Base-by-base conservation (phyloP, 139 green algal species). In the Ettlia oleoabundans region DNA sequence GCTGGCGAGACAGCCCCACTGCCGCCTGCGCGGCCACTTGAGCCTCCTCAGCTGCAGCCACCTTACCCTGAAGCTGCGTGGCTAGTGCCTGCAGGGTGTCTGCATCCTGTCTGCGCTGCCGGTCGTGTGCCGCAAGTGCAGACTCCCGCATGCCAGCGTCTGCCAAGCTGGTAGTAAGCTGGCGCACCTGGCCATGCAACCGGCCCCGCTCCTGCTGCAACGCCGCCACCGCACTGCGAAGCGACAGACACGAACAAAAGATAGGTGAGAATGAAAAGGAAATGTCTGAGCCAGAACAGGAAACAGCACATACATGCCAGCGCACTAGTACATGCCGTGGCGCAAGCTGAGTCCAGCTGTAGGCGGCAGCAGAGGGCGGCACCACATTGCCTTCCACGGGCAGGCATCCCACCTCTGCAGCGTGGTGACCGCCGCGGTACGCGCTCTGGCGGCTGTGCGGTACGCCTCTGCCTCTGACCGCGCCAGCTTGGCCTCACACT, bases 401-500 rank as follows among this genome's bases (percentile, higher is more conserved):
- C 37, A 74, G n/a, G 62, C 15, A 33, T 3, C 77, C 4, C 77
- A 82, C 77, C 63, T 75, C 43, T 82, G 77, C 77, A 82, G 64
- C 40, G 61, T 75, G 64, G n/a, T 35, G n/a, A 82, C 77, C 2
- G 77, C 77, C 1, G 77, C 77, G 43, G 24, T 82, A 21, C 77
- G 64, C 7, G 77, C 77, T 19, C 28, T 13, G 1, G 77, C 42
- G 8, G 77, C 64, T 30, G 65, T 72, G 41, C 77, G 77, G 77
- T 82, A 82, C 32, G 77, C 77, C 43, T 82, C 63, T 2, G 77
- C 64, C 32, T 82, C 77, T 9, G 33, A 63, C 33, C 65, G 43
- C 26, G 77, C 77, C 77, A 82, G 63, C 77, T 66, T 75, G 9
- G 65, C 64, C 77, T 74, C 77, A 32, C 77, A 82, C 63, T 82